Percentiles rank a stretch among this genome's conserved stretches.
Conservation (phyloP, 352 stramenopile genomes). For the Phytophthora europaea region DNA sequence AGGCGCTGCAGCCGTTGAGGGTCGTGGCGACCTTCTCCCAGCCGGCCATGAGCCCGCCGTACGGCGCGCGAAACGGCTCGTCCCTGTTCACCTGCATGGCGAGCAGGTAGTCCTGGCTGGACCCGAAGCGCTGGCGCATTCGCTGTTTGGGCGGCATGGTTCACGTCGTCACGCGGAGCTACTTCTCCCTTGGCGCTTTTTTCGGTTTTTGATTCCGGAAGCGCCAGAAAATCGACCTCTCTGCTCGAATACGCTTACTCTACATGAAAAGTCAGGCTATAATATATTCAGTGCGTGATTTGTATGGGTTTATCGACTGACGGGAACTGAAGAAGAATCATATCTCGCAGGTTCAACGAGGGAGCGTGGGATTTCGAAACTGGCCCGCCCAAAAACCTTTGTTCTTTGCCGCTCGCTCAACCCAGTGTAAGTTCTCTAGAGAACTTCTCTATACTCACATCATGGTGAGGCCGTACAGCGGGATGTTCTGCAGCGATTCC, state of each 20-base stretch:
- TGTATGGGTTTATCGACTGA: neutral
- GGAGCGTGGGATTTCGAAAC: neutral
- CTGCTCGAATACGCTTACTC: neutral
- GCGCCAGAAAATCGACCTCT: slow-evolving; percentile 14
- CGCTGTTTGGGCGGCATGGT: slow-evolving; percentile 39
- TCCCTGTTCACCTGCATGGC: slow-evolving; percentile 45
- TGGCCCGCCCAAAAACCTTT: neutral
- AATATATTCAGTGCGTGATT: neutral
- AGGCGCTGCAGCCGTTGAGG: slow-evolving; percentile 42
- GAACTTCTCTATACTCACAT: slow-evolving; percentile 38
- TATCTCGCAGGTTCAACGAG: neutral
- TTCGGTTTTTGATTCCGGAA: slow-evolving; percentile 26
- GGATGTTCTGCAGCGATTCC: slow-evolving; percentile 60
- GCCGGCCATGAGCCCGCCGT: slow-evolving; percentile 39
- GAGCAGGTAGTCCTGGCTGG: slow-evolving; percentile 45
- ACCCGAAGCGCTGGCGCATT: slow-evolving; percentile 42
- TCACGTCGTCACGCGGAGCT: neutral
- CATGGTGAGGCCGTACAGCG: slow-evolving; percentile 62
- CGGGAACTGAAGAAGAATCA: neutral
- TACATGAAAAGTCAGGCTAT: neutral
- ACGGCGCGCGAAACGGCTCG: slow-evolving; percentile 36
- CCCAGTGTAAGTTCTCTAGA: neutral
- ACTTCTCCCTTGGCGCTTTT: slow-evolving; percentile 26
- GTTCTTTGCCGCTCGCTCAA: neutral
- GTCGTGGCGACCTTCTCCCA: slow-evolving; percentile 48